Conservation (phyloP, 768 basidiomycete genomes). For the Hygrophorus russula region DNA sequence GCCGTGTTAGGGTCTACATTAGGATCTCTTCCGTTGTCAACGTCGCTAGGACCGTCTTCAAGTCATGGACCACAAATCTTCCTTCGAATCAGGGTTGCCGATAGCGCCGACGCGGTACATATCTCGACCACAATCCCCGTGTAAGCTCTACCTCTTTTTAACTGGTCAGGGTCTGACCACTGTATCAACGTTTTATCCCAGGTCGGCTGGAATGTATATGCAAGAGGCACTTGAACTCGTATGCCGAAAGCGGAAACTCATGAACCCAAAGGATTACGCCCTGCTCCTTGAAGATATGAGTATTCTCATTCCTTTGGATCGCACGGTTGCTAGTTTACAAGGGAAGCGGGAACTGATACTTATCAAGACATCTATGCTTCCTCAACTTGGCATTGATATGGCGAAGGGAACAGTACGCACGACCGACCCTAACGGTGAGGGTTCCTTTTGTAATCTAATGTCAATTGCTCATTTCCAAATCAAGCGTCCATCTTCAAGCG, state of each 20-base stretch:
- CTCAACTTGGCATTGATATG: conserved; percentile 57
- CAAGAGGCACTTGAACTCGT: conserved; percentile 88
- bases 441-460: not conserved
- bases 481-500: conserved; percentile 90
- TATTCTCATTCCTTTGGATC: conserved; percentile 81
- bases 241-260: conserved; percentile 56
- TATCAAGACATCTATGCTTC: conserved; percentile 68
- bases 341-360: conserved; percentile 78
- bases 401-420: conserved; percentile 56
- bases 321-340: conserved; percentile 92
- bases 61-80: conserved; percentile 76
- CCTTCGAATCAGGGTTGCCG: conserved; percentile 71
- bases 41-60: conserved; percentile 57
- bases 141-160: conserved; percentile 34
- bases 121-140: conserved; percentile 86
- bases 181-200: conserved; percentile 19
- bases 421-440: conserved; percentile 85
- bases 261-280: conserved; percentile 72
- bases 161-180: not conserved
- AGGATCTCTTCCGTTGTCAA: conserved; percentile 43
- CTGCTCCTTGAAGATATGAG: conserved; percentile 59
- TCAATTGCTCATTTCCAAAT: not conserved
- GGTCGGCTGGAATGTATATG: conserved; percentile 91
- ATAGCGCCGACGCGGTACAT: conserved; percentile 73
- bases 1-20: conserved; percentile 33